Conservation (phyloP, 2,329 filamentous ascomycete species). For the Aaosphaeria pasadenensis region DNA sequence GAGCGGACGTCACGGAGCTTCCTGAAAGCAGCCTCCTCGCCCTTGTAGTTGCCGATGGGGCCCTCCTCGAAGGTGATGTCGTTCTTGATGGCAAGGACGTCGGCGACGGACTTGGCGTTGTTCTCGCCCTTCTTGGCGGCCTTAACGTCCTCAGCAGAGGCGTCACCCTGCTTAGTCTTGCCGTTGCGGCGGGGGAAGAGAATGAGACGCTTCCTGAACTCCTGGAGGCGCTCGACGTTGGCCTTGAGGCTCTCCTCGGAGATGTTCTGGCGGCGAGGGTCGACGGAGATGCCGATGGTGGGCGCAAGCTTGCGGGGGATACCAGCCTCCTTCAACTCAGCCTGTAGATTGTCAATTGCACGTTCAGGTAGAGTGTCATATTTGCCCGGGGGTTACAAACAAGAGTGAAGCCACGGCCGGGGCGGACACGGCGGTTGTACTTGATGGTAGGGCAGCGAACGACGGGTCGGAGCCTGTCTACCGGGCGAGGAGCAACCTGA, state of each 20-base stretch:
- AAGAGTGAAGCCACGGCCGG: conserved; percentile 96
- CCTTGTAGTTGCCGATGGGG: conserved; percentile 66
- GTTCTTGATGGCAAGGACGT: conserved; percentile 71
- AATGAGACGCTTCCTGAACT: conserved; percentile 94
- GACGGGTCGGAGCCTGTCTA: conserved; percentile 94
- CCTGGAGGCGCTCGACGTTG: conserved; percentile 97
- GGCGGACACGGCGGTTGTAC: conserved; percentile 97
- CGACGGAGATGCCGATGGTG: conserved; percentile 96
- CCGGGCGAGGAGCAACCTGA: conserved; percentile 89
- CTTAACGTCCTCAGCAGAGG: conserved; percentile 77
- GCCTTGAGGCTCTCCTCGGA: conserved; percentile 89
- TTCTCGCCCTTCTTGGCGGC: conserved; percentile 58
- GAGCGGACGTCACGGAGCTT: conserved; percentile 80
- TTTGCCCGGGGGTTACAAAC: conserved; percentile 46
- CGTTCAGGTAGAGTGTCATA: no score
- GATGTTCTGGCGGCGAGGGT: conserved; percentile 93
- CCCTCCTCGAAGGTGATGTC: conserved; percentile 73
- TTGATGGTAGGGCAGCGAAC: conserved; percentile 97
- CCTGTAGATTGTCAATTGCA: no score
- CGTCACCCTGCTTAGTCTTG: conserved; percentile 88
- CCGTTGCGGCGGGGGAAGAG: conserved; percentile 95
- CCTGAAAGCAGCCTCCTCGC: conserved; percentile 83
- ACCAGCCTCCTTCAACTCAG: conserved; percentile 70
- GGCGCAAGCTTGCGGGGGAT: conserved; percentile 91
- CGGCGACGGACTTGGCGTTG: conserved; percentile 52